phyloP scores from a whole-genome alignment of 2,329 filamentous ascomycete genomes.

The Phialophora macrospora region DNA sequence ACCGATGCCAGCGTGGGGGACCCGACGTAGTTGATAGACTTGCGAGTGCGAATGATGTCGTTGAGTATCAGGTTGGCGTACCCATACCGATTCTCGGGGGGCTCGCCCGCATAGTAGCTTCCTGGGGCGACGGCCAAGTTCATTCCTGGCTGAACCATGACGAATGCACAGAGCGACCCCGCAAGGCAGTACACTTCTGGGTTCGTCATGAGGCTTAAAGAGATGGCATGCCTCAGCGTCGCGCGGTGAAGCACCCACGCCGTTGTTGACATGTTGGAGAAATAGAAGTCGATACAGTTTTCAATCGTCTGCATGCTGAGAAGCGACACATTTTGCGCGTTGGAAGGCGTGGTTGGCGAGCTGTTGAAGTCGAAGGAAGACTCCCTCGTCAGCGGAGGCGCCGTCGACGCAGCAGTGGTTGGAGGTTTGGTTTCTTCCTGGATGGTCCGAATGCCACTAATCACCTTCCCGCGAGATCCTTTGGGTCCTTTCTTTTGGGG shows the following conservation, averaged over 20 bases:
- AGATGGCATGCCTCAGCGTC: constrained; percentile 44
- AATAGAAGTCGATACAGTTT: constrained; percentile 70
- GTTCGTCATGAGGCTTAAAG: constrained; percentile 43
- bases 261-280: constrained; percentile 60
- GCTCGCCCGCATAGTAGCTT: constrained; percentile 61
- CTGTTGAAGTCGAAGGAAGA: constrained; percentile 59
- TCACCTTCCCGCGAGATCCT: constrained; percentile 74
- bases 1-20: constrained; percentile 48
- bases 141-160: constrained; percentile 51
- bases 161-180: constrained; percentile 50
- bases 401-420: constrained; percentile 53
- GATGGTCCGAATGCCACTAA: constrained; percentile 72
- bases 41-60: constrained; percentile 59
- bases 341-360: constrained; percentile 54
- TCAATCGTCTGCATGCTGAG: constrained; percentile 68
- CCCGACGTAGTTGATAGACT: constrained; percentile 49
- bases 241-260: constrained; percentile 50
- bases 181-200: constrained; percentile 54
- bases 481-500: constrained; percentile 79
- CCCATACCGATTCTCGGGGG: constrained; percentile 63
- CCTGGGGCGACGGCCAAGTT: constrained; percentile 58
- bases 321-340: constrained; percentile 64
- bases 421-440: constrained; percentile 64
- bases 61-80: constrained; percentile 71
- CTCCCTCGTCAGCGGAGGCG: constrained; percentile 8